Conservation (phyloP, 495 filamentous ascomycete genomes). For the Neurospora sp. region DNA sequence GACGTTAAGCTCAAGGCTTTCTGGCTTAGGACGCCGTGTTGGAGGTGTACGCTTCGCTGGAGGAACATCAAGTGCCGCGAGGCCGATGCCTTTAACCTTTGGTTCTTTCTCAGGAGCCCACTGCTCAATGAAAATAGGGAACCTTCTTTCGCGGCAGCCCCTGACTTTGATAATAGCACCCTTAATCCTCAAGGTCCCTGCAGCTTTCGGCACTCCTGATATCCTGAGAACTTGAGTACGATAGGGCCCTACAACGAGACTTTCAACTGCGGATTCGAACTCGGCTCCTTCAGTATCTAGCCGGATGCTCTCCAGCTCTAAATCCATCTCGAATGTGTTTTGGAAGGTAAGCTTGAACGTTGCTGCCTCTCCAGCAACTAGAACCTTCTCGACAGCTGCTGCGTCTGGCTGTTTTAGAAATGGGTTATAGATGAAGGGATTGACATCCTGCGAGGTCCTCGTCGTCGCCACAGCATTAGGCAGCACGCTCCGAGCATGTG, state of each 20-base stretch:
- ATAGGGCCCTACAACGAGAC: conserved; percentile 64
- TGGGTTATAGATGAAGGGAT: conserved; percentile 89
- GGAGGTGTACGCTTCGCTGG: conserved; percentile 20
- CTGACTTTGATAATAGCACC: conserved; percentile 72
- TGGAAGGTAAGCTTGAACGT: conserved; percentile 75
- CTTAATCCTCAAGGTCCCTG: conserved; percentile 60
- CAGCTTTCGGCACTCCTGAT: conserved; percentile 50
- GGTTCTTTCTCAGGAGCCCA: conserved; percentile 62
- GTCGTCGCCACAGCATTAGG: conserved; percentile 42
- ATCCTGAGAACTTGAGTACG: conserved; percentile 70
- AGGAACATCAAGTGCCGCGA: conserved; percentile 45
- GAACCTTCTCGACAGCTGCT: conserved; percentile 47
- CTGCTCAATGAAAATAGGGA: conserved; percentile 68
- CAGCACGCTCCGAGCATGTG: conserved; percentile 62
- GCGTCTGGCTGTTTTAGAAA: conserved; percentile 59
- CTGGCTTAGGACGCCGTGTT: conserved; percentile 31
- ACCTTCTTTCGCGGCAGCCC: conserved; percentile 70
- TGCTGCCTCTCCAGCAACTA: conserved; percentile 67
- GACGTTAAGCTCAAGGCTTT: conserved; percentile 52
- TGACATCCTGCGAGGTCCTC: conserved; percentile 47
- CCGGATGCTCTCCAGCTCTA: conserved; percentile 76
- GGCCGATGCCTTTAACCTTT: conserved; percentile 66
- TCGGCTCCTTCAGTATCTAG: conserved; percentile 60
- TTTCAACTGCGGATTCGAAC: conserved; percentile 55
- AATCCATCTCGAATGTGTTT: conserved; percentile 86